phyloP scores from a whole-genome alignment of 2,329 filamentous ascomycete species.

The Dactylellina sp. region DNA sequence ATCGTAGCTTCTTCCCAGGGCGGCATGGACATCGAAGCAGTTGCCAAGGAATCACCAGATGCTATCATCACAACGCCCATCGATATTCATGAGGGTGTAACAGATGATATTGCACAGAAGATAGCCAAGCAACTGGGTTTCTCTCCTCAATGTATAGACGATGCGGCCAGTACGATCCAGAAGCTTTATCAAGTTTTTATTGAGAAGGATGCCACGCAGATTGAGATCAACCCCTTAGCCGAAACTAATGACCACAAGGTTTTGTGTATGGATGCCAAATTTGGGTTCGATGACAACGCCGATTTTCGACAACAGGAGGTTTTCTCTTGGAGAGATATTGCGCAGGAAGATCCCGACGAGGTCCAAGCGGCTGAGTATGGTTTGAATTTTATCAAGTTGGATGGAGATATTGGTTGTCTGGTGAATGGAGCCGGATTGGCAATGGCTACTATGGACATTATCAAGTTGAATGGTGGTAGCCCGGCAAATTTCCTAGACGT shows the following conservation, averaged over 20 bases:
- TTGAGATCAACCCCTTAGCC: constrained; percentile 98
- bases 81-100: constrained; percentile 93
- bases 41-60: constrained; percentile 96
- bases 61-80: constrained; percentile 95
- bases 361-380: constrained; percentile 94
- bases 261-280: constrained; percentile 99
- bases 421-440: constrained; percentile 98
- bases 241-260: constrained; percentile 99
- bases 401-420: constrained; percentile 98
- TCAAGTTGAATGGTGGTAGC: constrained; percentile 96
- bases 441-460: constrained; percentile 99
- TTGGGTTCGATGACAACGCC: constrained; percentile 98
- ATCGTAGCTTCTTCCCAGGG: constrained; percentile 98
- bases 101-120: constrained; percentile 89
- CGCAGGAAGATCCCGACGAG: constrained; percentile 97
- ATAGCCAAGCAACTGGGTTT: constrained; percentile 95
- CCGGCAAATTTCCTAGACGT: constrained; percentile 99
- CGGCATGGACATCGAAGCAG: constrained; percentile 98
- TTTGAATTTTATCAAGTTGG: constrained; percentile 99
- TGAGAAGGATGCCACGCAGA: constrained; percentile 98
- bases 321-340: constrained; percentile 91
- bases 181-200: constrained; percentile 99
- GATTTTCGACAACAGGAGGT: constrained; percentile 98
- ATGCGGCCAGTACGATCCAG: constrained; percentile 95
- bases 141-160: constrained; percentile 96